Base-by-base conservation (phyloP, 2,329 filamentous ascomycete genomes). In the Colletotrichum gigasporum region DNA sequence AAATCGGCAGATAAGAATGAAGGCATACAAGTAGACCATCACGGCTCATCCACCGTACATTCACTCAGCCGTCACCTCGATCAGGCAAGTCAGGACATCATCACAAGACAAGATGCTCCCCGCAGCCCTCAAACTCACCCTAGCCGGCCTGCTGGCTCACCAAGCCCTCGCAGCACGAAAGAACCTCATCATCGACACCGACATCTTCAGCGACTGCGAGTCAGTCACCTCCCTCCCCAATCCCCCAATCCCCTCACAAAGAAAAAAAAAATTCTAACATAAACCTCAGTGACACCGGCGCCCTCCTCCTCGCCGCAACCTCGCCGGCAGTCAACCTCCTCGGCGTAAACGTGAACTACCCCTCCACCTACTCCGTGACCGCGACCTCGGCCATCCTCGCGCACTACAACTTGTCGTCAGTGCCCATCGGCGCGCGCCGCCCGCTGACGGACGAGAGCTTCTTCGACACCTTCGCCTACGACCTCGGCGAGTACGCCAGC, bases 201-300 rank as follows among this genome's bases (percentile, higher is more conserved):
- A 83, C 61, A 70, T 83, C 10, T 82, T 80, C 68, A 79, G 78
- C 34, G 81, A 83, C 54, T 80, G 82, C 35, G 81, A 83, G 78
- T 81, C 72, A 68, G 74, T 69, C n/a, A n/a, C n/a, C n/a, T n/a
- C 16, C 35, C 41, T 20, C n/a, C 24, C 18, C 10, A 18, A 60
- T 42, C 22, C 12, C 20, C 12, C 3, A 14, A 24, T 2, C n/a
- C 9, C 24, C 11, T 44, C 34, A 3, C 4, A 12, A n/a, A 18
- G 6, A 26, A 2, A 20, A 39, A 5, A 14, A 3, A 6, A 1
- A 20, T 5, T 8, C 28, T 64, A 3, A 53, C 50, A 47, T 35
- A 20, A n/a, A 5, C 26, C 22, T 12, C 63, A 81, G 79, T 66
- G 80, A 82, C 57, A 73, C 77, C 2, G 77, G 71, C 22, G 80